These are phyloP conservation scores for Periconia macrospinosa DNA, from an alignment of 2,329 filamentous ascomycete genomes.

Conservation along the genomic window DNA sequence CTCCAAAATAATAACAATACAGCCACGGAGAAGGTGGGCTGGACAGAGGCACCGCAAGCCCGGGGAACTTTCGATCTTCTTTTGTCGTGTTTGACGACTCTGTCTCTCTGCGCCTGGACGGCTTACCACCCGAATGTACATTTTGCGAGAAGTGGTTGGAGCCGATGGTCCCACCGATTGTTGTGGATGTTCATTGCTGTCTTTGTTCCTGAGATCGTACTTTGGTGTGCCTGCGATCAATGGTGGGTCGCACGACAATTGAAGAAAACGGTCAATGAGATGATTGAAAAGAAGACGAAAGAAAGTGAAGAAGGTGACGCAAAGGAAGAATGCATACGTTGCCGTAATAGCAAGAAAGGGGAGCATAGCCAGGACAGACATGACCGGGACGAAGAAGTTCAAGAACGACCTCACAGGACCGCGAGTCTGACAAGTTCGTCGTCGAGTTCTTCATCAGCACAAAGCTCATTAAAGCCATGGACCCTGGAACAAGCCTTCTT, in stretches of 20 bases:
- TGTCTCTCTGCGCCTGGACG: constrained; percentile 28
- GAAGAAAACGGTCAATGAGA: constrained; percentile 7
- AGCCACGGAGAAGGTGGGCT: constrained; percentile 8
- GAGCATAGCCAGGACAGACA: too few relatives aligned
- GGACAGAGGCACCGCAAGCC: constrained; percentile 15
- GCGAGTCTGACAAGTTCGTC: too few relatives aligned
- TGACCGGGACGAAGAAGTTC: too few relatives aligned
- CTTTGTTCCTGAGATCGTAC: constrained; percentile 22
- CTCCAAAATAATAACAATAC: neutral
- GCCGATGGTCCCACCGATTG: constrained; percentile 3
- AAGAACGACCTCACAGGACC: too few relatives aligned
- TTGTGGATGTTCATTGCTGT: constrained; percentile 23
- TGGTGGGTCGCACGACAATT: constrained; percentile 15
- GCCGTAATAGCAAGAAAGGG: too few relatives aligned
- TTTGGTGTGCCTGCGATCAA: constrained; percentile 27
- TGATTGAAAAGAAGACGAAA: neutral
- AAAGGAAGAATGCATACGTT: too few relatives aligned
- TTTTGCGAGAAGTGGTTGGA: neutral
- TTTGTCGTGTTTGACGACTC: constrained; percentile 22
- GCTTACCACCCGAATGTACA: constrained; percentile 29
- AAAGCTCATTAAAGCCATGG: constrained; percentile 3
- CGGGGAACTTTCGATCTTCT: constrained; percentile 25
- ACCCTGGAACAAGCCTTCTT: constrained; percentile 19
- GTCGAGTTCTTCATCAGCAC: too few relatives aligned
- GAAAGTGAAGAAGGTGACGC: constrained; percentile 3